These are phyloP conservation scores for Pterocarpus macrocarpus DNA, from an alignment of 306 rosid genomes.

Conservation along the genomic window DNA sequence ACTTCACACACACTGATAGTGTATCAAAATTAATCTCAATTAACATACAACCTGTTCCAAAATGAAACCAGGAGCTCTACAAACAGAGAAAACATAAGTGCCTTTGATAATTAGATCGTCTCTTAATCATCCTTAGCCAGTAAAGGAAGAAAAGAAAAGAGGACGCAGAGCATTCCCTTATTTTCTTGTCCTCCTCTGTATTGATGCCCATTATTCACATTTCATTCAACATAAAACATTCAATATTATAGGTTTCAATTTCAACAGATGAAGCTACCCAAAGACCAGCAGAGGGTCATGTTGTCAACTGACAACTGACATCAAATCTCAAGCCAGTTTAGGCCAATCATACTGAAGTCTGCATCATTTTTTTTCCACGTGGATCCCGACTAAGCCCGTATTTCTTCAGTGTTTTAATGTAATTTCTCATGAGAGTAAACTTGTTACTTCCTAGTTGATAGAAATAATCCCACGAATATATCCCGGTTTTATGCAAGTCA, in stretches of 20 bases:
- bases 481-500: conserved; percentile 92
- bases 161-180: background rate
- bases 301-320: conserved; percentile 5
- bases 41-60: conserved; percentile 3
- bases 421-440: conserved; percentile 74
- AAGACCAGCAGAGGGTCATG: conserved; percentile 4
- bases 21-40: no score
- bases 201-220: conserved; percentile 12
- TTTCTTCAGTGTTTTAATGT: conserved; percentile 74
- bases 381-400: conserved; percentile 82
- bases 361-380: conserved; percentile 66
- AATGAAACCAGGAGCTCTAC: conserved; percentile 34
- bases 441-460: conserved; percentile 80
- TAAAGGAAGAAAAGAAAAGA: background rate
- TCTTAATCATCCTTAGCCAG: background rate
- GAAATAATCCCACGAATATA: conserved; percentile 87
- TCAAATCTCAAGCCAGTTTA: conserved; percentile 41
- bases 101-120: background rate
- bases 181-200: background rate
- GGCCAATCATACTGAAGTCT: conserved; percentile 23
- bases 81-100: conserved; percentile 22
- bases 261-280: conserved; percentile 44
- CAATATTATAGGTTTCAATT: conserved; percentile 27
- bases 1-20: no score
- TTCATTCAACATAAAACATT: conserved; percentile 38